phyloP scores from a whole-genome alignment of 2,329 filamentous ascomycete species.

The Bipolaris gigantea region DNA sequence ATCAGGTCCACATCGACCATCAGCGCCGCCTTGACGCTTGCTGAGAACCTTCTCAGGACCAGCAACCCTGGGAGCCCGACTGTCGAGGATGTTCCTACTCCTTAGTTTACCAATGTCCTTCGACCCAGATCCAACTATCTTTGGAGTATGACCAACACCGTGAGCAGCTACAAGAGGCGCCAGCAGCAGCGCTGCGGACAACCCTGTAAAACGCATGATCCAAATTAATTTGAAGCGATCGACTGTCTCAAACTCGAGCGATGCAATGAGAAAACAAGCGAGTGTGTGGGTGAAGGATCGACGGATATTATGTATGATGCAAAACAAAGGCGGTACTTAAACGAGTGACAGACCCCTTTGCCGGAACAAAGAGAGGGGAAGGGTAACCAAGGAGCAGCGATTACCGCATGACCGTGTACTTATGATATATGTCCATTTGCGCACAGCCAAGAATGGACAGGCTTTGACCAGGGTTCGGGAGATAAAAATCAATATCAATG shows the following conservation, averaged over 20 bases:
- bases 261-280: slow-evolving; percentile 4
- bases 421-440: slow-evolving; percentile 8
- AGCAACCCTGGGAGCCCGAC: slow-evolving; percentile 18
- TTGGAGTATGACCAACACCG: slow-evolving; percentile 32
- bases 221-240: background rate
- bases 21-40: slow-evolving; percentile 38
- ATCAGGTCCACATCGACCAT: slow-evolving; percentile 36
- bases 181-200: slow-evolving; percentile 32
- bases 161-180: slow-evolving; percentile 40
- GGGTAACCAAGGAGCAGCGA: slow-evolving; percentile 4
- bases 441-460: slow-evolving; percentile 4
- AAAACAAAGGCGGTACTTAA: slow-evolving; percentile 11
- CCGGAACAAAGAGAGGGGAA: slow-evolving; percentile 14
- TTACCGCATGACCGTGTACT: background rate
- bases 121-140: slow-evolving; percentile 35
- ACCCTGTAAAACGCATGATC: slow-evolving; percentile 38
- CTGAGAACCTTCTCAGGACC: slow-evolving; percentile 20
- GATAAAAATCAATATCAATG: slow-evolving; percentile 1
- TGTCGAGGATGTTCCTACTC: slow-evolving; percentile 26
- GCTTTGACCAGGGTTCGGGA: slow-evolving; percentile 4
- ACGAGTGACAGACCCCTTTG: slow-evolving; percentile 21
- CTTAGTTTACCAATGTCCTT: slow-evolving; percentile 28
- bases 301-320: slow-evolving; percentile 7
- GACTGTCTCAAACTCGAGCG: background rate
- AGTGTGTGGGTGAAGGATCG: slow-evolving; percentile 8